phyloP scores from a whole-genome alignment of 139 green algal genomes.

The Prasinococcaceae sp. region DNA sequence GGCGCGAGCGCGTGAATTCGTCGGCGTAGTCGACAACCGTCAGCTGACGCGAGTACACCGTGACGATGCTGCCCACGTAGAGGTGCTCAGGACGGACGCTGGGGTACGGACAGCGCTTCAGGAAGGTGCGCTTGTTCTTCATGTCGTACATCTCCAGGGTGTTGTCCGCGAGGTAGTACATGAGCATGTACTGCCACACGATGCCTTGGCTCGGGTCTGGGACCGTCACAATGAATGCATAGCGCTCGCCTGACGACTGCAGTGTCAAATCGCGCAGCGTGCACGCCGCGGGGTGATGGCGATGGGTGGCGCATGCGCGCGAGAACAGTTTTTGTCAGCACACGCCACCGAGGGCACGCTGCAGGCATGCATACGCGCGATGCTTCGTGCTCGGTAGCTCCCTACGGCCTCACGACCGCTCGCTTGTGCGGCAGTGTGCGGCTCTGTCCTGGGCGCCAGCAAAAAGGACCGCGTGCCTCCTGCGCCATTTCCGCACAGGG shows the following conservation, averaged over 20 bases:
- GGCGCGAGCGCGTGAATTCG: constrained; percentile 40
- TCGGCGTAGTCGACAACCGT: constrained; percentile 60
- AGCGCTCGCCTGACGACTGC: constrained; percentile 4
- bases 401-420: too few species aligned
- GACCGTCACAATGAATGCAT: constrained; percentile 56
- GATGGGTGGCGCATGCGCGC: too few species aligned
- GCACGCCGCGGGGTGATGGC: too few species aligned
- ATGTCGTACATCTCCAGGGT: constrained; percentile 73
- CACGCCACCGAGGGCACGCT: too few species aligned
- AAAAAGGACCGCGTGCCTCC: too few species aligned
- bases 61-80: constrained; percentile 43
- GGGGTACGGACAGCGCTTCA: constrained; percentile 45
- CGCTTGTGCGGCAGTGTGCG: too few species aligned
- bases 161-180: constrained; percentile 39
- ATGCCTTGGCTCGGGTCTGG: constrained; percentile 34
- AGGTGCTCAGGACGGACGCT: constrained; percentile 36
- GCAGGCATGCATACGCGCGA: too few species aligned
- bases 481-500: too few species aligned
- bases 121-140: constrained; percentile 57
- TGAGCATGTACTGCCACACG: constrained; percentile 53
- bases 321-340: too few species aligned
- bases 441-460: too few species aligned
- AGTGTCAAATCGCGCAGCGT: too few species aligned
- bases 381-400: too few species aligned
- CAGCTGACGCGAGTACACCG: constrained; percentile 51